Percentiles rank a stretch among this genome's conserved stretches.
Conservation (phyloP, 2,329 filamentous ascomycete species). For the Aspergillus sp. region DNA sequence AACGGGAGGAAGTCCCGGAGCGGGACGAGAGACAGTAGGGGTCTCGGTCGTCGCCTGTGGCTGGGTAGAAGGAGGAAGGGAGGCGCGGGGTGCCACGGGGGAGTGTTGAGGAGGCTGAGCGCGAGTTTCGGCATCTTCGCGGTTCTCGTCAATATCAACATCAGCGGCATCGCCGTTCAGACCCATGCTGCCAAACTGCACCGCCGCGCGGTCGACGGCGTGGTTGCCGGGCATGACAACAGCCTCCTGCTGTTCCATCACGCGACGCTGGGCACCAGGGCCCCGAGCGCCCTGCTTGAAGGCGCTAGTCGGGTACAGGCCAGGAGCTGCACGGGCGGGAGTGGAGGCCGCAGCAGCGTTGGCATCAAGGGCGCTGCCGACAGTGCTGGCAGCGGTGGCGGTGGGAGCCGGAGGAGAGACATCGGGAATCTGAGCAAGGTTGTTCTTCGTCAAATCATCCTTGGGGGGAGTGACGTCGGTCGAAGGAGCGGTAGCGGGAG, state of each 20-base stretch:
- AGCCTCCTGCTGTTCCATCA: constrained; percentile 93
- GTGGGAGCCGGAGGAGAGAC: constrained; percentile 73
- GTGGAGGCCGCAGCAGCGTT: constrained; percentile 53
- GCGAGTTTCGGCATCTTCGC: constrained; percentile 92
- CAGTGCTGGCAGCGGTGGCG: constrained; percentile 82
- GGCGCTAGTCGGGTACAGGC: constrained; percentile 77
- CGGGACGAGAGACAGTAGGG: constrained; percentile 56
- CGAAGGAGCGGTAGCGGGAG: constrained; percentile 38
- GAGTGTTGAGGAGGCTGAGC: constrained; percentile 92
- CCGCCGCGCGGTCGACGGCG: constrained; percentile 85
- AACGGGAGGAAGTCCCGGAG: constrained; percentile 61
- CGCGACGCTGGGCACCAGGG: constrained; percentile 78
- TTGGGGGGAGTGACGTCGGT: constrained; percentile 64
- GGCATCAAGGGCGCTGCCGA: constrained; percentile 81
- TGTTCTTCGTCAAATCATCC: constrained; percentile 84
- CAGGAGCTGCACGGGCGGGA: constrained; percentile 59
- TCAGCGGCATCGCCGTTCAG: constrained; percentile 64
- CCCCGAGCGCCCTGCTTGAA: constrained; percentile 72
- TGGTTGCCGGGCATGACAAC: constrained; percentile 98
- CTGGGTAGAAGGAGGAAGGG: constrained; percentile 69
- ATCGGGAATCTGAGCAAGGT: constrained; percentile 88
- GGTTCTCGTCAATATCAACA: constrained; percentile 83
- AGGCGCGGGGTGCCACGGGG: constrained; percentile 80
- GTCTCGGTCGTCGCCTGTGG: constrained; percentile 34
- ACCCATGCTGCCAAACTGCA: constrained; percentile 95